Evolutionary conservation across 2,329 filamentous ascomycete species (phyloP).

Genomic region (Cytospora leucostoma): DNA sequence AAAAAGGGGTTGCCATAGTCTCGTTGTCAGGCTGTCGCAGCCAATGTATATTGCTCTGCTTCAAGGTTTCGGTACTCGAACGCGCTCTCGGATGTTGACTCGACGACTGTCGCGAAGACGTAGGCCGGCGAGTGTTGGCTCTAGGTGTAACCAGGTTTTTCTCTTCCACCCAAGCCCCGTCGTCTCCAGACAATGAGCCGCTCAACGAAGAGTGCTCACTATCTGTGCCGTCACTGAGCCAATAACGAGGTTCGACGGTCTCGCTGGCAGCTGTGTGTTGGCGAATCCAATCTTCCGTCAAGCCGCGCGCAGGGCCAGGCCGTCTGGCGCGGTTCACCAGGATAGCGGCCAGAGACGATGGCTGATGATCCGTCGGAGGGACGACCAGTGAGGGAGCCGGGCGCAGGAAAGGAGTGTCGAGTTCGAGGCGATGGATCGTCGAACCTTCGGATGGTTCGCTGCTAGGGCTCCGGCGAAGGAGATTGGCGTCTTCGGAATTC

Average conservation of each 20-base stretch:
- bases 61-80: constrained; percentile 60
- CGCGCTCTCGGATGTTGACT: constrained; percentile 47
- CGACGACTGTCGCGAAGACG: constrained; percentile 38
- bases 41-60: constrained; percentile 39
- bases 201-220: constrained; percentile 77
- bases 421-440: constrained; percentile 61
- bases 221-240: constrained; percentile 78
- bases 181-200: constrained; percentile 59
- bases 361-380: constrained; percentile 42
- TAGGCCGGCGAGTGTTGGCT: constrained; percentile 34
- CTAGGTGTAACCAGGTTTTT: constrained; percentile 51
- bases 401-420: constrained; percentile 64
- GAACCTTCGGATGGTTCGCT: constrained; percentile 63
- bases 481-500: constrained; percentile 55
- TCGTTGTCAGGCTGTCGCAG: constrained; percentile 22
- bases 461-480: constrained; percentile 54
- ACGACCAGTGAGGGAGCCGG: constrained; percentile 50
- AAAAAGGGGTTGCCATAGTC: constrained; percentile 34
- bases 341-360: constrained; percentile 50
- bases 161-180: constrained; percentile 51
- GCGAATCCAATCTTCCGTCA: constrained; percentile 85
- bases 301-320: constrained; percentile 52
- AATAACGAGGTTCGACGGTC: constrained; percentile 72
- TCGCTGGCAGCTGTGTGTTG: constrained; percentile 75
- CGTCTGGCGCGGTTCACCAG: constrained; percentile 64